A percentile compares a stretch with the other conserved stretches of the same genome.
phyloP scores from a whole-genome alignment of 1,139 yeast species.

The Trichomonascaceae sp. region DNA sequence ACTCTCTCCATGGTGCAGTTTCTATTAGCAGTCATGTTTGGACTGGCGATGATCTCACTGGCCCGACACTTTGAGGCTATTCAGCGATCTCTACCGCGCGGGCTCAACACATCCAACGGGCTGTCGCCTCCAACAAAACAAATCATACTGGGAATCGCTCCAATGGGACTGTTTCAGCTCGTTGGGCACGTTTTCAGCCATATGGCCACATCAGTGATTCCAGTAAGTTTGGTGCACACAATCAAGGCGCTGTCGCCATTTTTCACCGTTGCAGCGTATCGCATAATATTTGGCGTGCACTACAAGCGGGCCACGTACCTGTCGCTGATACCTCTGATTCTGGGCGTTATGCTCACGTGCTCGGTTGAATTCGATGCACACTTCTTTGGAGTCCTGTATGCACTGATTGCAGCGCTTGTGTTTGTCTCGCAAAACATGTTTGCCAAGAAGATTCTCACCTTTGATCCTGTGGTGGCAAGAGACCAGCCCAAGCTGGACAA shows the following conservation, averaged over 20 bases:
- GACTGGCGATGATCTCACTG: slow-evolving; percentile 27
- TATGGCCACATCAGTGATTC: slow-evolving; percentile 75
- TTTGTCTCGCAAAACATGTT: slow-evolving; percentile 88
- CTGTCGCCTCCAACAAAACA: slow-evolving; percentile 38
- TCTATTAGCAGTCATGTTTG: slow-evolving; percentile 50
- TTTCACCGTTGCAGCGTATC: slow-evolving; percentile 71
- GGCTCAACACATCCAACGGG: slow-evolving; percentile 15
- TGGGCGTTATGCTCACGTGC: slow-evolving; percentile 82
- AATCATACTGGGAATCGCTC: slow-evolving; percentile 57
- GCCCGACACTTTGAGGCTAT: slow-evolving; percentile 13
- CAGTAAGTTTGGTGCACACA: slow-evolving; percentile 85
- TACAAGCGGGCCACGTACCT: slow-evolving; percentile 59
- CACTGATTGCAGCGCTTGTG: slow-evolving; percentile 68
- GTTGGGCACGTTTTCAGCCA: slow-evolving; percentile 83
- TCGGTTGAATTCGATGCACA: slow-evolving; percentile 32
- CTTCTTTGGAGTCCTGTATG: slow-evolving; percentile 54
- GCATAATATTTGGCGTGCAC: slow-evolving; percentile 40
- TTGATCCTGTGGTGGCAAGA: not conserved
- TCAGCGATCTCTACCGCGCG: slow-evolving; percentile 19
- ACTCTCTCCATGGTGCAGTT: slow-evolving; percentile 82
- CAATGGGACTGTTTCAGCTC: slow-evolving; percentile 90
- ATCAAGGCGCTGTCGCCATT: slow-evolving; percentile 83
- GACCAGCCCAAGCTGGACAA: slow-evolving; percentile 49
- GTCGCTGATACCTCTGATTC: slow-evolving; percentile 61
- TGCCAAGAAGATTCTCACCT: slow-evolving; percentile 68